Evolutionary conservation across 2,329 filamentous ascomycete species (phyloP).

Genomic region (Emmonsiellopsis sp.): DNA sequence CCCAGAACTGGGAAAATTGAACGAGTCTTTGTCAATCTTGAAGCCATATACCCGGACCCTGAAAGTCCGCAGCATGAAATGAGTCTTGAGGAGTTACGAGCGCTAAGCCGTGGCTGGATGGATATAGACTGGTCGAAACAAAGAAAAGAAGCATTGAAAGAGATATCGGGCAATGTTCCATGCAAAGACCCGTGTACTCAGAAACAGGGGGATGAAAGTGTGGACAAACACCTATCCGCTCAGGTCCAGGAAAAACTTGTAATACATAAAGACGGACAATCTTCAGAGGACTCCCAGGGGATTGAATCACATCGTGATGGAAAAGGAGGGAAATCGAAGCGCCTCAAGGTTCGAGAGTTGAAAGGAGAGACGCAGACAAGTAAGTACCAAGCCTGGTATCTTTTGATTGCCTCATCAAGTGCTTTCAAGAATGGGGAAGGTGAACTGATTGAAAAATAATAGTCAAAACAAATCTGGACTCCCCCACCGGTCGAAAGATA

Average conservation of each 20-base stretch:
- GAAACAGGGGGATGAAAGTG: constrained; percentile 12
- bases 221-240: constrained; percentile 19
- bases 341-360: constrained; percentile 73
- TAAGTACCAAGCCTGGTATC: constrained; percentile 36
- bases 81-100: constrained; percentile 87
- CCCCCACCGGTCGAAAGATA: constrained; percentile 74
- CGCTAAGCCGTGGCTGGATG: constrained; percentile 60
- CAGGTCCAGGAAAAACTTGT: constrained; percentile 24
- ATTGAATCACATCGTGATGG: constrained; percentile 17
- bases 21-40: constrained; percentile 76
- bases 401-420: not conserved
- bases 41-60: constrained; percentile 72
- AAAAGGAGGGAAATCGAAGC: constrained; percentile 44
- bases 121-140: constrained; percentile 43
- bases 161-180: constrained; percentile 34
- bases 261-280: constrained; percentile 14
- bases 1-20: constrained; percentile 74
- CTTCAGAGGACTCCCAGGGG: constrained; percentile 9
- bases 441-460: constrained; percentile 9
- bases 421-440: not conserved
- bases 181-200: constrained; percentile 12
- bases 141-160: constrained; percentile 43
- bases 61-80: constrained; percentile 63
- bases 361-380: constrained; percentile 84
- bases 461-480: constrained; percentile 92